A percentile compares a stretch with the other conserved stretches of the same genome.
These are phyloP conservation scores for Globisporangium nunn DNA, from an alignment of 352 stramenopile genomes.

Conservation along the genomic window DNA sequence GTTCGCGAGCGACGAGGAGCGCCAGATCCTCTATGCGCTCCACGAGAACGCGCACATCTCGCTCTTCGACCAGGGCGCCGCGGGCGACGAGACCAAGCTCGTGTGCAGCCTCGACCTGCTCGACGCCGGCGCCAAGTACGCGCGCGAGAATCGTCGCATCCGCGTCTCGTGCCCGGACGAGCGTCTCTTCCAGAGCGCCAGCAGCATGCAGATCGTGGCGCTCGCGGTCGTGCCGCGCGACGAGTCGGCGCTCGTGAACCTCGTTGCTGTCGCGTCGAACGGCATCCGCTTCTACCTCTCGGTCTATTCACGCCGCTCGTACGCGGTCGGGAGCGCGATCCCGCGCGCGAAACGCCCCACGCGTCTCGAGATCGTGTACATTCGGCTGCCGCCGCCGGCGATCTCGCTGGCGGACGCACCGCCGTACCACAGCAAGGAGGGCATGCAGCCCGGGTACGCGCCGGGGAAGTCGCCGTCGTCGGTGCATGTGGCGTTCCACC, in stretches of 20 bases:
- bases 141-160: slow-evolving; percentile 73
- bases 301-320: slow-evolving; percentile 64
- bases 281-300: slow-evolving; percentile 94
- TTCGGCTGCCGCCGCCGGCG: slow-evolving; percentile 69
- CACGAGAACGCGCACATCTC: slow-evolving; percentile 70
- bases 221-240: slow-evolving; percentile 53
- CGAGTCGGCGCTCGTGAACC: slow-evolving; percentile 81
- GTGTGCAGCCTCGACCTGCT: slow-evolving; percentile 68
- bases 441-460: slow-evolving; percentile 75
- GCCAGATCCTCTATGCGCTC: slow-evolving; percentile 90
- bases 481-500: slow-evolving; percentile 74
- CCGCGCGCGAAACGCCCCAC: slow-evolving; percentile 48
- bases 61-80: slow-evolving; percentile 60
- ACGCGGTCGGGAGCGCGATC: slow-evolving; percentile 31
- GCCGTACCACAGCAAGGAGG: slow-evolving; percentile 82
- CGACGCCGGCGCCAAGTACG: slow-evolving; percentile 68
- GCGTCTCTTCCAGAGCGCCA: slow-evolving; percentile 61
- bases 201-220: slow-evolving; percentile 57
- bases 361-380: slow-evolving; percentile 70
- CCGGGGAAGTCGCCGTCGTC: slow-evolving; percentile 73
- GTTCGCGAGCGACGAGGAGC: slow-evolving; percentile 84
- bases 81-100: slow-evolving; percentile 49
- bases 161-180: slow-evolving; percentile 80
- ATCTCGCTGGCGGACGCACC: slow-evolving; percentile 63
- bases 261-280: slow-evolving; percentile 90